Evolutionary conservation across 805 yeast species (phyloP).

Genomic region (Sugiyamaella lignohabitans): DNA sequence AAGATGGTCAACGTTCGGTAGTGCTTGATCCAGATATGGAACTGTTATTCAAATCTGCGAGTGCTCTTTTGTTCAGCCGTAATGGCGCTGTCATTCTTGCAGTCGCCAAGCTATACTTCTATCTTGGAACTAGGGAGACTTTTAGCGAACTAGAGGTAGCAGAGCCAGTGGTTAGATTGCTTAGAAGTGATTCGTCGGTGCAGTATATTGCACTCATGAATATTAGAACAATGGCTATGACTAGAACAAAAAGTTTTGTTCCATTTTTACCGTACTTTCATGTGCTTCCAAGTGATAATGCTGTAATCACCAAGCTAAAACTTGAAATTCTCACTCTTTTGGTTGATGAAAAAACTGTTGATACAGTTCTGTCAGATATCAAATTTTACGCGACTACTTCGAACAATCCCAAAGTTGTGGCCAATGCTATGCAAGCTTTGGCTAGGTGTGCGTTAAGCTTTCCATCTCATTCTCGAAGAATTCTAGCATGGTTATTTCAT

Average conservation of each 20-base stretch:
- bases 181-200: slow-evolving; percentile 32
- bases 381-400: slow-evolving; percentile 44
- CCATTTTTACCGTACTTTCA: slow-evolving; percentile 37
- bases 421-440: slow-evolving; percentile 54
- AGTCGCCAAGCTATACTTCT: slow-evolving; percentile 48
- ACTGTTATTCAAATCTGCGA: slow-evolving; percentile 45
- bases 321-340: slow-evolving; percentile 54
- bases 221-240: slow-evolving; percentile 37
- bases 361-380: slow-evolving; percentile 51
- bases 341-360: slow-evolving; percentile 48
- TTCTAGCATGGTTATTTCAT: slow-evolving; percentile 56
- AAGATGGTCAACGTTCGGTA: slow-evolving; percentile 1
- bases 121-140: slow-evolving; percentile 51
- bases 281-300: slow-evolving; percentile 49
- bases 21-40: slow-evolving; percentile 50
- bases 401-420: slow-evolving; percentile 27
- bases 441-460: slow-evolving; percentile 48
- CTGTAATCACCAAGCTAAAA: slow-evolving; percentile 44
- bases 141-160: slow-evolving; percentile 47
- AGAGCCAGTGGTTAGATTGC: slow-evolving; percentile 42
- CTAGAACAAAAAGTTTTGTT: slow-evolving; percentile 31
- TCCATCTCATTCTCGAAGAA: slow-evolving; percentile 41
- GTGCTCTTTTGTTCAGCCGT: slow-evolving; percentile 42
- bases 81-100: slow-evolving; percentile 59
- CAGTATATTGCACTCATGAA: slow-evolving; percentile 42